A percentile compares a stretch with the other conserved stretches of the same genome.
Evolutionary conservation across 306 rosid species (phyloP).

Genomic region (Sindora glabra): DNA sequence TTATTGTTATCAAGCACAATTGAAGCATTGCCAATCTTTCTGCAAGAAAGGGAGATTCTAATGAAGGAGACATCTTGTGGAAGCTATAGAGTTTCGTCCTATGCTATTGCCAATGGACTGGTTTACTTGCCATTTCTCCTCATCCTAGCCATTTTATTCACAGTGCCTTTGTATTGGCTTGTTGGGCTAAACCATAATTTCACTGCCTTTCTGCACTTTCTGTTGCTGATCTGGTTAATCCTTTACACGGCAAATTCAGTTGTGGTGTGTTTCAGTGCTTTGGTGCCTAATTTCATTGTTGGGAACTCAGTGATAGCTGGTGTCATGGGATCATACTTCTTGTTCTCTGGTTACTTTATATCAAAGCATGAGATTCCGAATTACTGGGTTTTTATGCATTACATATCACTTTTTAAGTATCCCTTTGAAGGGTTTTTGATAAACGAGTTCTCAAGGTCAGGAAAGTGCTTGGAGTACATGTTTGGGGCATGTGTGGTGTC

Average conservation of each 20-base stretch:
- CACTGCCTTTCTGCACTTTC: constrained; percentile 62
- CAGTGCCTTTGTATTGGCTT: constrained; percentile 73
- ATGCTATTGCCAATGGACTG: constrained; percentile 78
- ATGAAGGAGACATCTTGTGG: constrained; percentile 89
- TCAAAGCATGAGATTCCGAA: constrained; percentile 61
- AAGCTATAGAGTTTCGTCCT: constrained; percentile 86
- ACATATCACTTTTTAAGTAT: constrained; percentile 78
- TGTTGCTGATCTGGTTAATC: constrained; percentile 75
- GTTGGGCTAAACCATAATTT: constrained; percentile 70
- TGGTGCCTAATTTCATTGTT: constrained; percentile 85
- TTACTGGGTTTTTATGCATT: constrained; percentile 93
- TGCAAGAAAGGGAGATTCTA: constrained; percentile 89
- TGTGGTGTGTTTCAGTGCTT: constrained; percentile 90
- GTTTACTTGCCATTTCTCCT: constrained; percentile 90
- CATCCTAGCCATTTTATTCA: constrained; percentile 68
- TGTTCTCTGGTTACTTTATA: constrained; percentile 94
- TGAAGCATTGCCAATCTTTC: constrained; percentile 85
- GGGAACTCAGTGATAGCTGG: constrained; percentile 88
- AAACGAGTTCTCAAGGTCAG: constrained; percentile 83
- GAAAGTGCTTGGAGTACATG: constrained; percentile 66
- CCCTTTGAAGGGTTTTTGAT: constrained; percentile 93
- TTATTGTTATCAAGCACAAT: constrained; percentile 72
- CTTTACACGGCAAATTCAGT: constrained; percentile 88
- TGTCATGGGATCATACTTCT: constrained; percentile 87
- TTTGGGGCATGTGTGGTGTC: constrained; percentile 62